These are phyloP conservation scores for Pelargonium nanum DNA, from an alignment of 345 rosid genomes.

Conservation along the genomic window DNA sequence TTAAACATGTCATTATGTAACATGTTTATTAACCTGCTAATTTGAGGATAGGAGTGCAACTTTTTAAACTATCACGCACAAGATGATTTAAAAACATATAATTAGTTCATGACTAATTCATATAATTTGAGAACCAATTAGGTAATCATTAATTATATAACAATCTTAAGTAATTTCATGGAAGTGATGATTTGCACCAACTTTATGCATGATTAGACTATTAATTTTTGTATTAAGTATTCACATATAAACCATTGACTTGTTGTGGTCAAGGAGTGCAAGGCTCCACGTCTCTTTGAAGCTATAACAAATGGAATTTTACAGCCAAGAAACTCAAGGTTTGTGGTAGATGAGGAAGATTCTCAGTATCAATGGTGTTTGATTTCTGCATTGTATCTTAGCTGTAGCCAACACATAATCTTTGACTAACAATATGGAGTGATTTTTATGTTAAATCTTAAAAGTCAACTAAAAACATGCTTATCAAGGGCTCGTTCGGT, in stretches of 20 bases:
- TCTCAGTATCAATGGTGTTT: not conserved
- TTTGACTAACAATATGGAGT: not conserved
- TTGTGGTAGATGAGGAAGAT: not conserved
- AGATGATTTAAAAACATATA: too few relatives aligned
- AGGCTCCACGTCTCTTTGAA: not conserved
- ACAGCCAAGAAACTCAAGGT: too few relatives aligned
- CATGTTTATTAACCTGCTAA: too few relatives aligned
- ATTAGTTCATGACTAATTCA: too few relatives aligned
- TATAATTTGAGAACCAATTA: too few relatives aligned
- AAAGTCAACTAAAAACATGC: not conserved
- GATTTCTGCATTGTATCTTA: not conserved
- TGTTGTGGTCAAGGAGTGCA: not conserved
- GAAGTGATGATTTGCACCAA: not conserved
- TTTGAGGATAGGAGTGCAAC: too few relatives aligned
- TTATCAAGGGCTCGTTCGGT: too few relatives aligned
- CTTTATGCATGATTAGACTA: not conserved
- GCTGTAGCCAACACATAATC: not conserved
- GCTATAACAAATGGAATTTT: not conserved
- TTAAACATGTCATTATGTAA: too few relatives aligned
- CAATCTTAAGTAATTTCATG: too few relatives aligned
- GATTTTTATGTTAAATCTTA: not conserved
- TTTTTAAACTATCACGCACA: too few relatives aligned
- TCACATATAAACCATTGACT: not conserved
- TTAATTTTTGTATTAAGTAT: not conserved
- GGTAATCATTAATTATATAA: too few relatives aligned